These are phyloP conservation scores for Setaria viridis DNA, from an alignment of 202 grass and related monocot genomes.

Conservation along the genomic window DNA sequence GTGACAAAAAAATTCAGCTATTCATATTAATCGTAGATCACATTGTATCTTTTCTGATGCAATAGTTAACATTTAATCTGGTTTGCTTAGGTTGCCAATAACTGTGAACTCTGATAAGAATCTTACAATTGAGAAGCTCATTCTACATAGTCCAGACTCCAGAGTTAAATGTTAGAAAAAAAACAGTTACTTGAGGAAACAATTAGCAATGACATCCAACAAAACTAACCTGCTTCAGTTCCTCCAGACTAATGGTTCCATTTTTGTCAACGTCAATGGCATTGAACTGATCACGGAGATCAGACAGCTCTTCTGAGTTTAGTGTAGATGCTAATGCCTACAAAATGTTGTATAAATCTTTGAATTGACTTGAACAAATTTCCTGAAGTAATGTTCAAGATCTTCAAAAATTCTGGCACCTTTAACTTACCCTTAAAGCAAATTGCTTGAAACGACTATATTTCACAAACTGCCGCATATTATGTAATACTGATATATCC, in stretches of 20 bases:
- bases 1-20: background rate
- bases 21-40: background rate
- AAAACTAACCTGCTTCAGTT: constrained; percentile 79
- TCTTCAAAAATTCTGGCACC: background rate
- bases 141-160: constrained; percentile 7
- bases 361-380: background rate
- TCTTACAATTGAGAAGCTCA: background rate
- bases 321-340: constrained; percentile 92
- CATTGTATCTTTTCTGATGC: background rate
- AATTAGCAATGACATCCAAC: constrained; percentile 11
- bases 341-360: constrained; percentile 39
- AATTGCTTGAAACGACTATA: constrained; percentile 98
- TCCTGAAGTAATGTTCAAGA: constrained; percentile 28
- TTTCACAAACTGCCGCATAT: constrained; percentile 96
- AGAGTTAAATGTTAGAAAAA: background rate
- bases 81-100: background rate
- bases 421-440: constrained; percentile 79
- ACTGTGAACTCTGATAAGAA: background rate
- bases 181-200: background rate
- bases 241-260: constrained; percentile 93
- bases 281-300: constrained; percentile 92
- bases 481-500: constrained; percentile 94
- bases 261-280: constrained; percentile 92
- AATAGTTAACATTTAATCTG: background rate
- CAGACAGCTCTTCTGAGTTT: constrained; percentile 76